Conservation (phyloP, 805 yeast genomes). For the Saccharomycopsis vini region DNA sequence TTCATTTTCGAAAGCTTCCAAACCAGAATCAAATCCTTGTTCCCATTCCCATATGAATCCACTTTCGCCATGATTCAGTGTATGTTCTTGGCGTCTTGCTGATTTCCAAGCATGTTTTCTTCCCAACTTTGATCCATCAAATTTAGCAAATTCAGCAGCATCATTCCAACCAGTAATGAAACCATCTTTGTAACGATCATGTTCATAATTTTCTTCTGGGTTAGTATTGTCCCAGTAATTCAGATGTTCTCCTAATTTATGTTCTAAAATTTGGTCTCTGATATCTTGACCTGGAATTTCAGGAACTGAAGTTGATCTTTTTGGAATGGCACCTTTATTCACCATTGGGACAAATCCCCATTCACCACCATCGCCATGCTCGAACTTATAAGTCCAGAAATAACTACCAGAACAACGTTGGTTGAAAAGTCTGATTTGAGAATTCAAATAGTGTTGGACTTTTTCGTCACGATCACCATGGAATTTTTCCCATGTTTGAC, state of each 20-base stretch:
- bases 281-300: constrained; percentile 33
- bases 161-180: constrained; percentile 71
- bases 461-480: constrained; percentile 42
- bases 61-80: constrained; percentile 44
- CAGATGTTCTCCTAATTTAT: constrained; percentile 38
- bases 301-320: constrained; percentile 23
- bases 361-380: constrained; percentile 88
- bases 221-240: constrained; percentile 61
- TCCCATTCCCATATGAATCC: constrained; percentile 79
- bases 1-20: constrained; percentile 31
- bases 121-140: constrained; percentile 67
- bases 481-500: constrained; percentile 55
- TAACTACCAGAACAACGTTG: constrained; percentile 63
- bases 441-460: constrained; percentile 54
- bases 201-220: constrained; percentile 58
- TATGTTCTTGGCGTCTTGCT: constrained; percentile 57
- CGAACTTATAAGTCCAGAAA: constrained; percentile 89
- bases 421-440: constrained; percentile 40
- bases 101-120: constrained; percentile 59
- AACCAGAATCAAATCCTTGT: constrained; percentile 69
- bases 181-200: constrained; percentile 75
- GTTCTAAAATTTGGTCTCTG: constrained; percentile 32
- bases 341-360: constrained; percentile 87
- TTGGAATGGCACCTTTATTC: constrained; percentile 48
- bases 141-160: constrained; percentile 54